Percentiles rank a stretch among this genome's conserved stretches.
phyloP scores from a whole-genome alignment of 306 rosid genomes.

The Lathyrus tuberosus region DNA sequence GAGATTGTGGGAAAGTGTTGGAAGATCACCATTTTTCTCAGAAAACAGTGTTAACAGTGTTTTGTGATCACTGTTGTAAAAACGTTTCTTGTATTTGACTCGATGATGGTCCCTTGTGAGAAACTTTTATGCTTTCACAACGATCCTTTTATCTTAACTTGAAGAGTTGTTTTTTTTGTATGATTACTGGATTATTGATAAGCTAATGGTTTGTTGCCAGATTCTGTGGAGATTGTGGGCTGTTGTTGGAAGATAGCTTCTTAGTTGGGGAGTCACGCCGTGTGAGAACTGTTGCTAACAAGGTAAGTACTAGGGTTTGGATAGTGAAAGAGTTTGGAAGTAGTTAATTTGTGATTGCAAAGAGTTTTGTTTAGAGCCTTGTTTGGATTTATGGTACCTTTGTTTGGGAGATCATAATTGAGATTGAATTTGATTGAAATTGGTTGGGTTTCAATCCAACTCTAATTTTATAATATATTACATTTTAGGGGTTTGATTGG shows the following conservation, averaged over 20 bases:
- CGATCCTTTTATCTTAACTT: neutral
- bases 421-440: no score
- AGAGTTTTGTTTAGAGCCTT: no score
- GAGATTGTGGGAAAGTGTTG: neutral
- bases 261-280: neutral
- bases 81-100: neutral
- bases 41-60: neutral
- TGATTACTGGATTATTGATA: neutral
- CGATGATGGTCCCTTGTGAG: slow-evolving; percentile 22
- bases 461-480: no score
- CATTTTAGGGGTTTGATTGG: no score
- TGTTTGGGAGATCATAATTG: no score
- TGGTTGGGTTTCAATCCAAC: no score
- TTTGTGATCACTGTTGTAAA: slow-evolving; percentile 28
- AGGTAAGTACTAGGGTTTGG: neutral
- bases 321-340: neutral
- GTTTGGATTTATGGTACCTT: no score
- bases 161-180: neutral
- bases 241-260: slow-evolving; percentile 27
- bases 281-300: neutral
- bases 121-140: neutral
- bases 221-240: slow-evolving; percentile 31
- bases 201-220: slow-evolving; percentile 8
- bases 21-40: neutral
- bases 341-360: no score